Evolutionary conservation across 768 basidiomycete species (phyloP), one percentile per base, ranked within the genome.

Genomic region (Russula sp.): DNA sequence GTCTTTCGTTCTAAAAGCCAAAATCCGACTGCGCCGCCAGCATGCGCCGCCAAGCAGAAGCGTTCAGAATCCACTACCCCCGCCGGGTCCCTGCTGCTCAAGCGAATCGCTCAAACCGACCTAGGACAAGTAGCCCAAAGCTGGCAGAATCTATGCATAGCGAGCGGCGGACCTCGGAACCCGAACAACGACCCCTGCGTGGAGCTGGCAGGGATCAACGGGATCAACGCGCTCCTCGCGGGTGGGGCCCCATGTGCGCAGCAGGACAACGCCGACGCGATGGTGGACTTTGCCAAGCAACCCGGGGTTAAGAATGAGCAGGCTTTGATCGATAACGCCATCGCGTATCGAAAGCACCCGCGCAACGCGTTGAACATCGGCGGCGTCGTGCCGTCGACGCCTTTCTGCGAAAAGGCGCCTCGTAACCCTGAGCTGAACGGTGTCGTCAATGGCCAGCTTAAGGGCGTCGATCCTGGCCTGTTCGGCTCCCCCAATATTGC

Each of bases 401-500:
- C 77, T 22, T 85, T 83, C 75, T 85, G 83, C 72, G 79, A 80
- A 72, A 80, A 74, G 57, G 79, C 28, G 28, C 28, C 28, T 30
- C 28, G 28, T 30, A 30, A 30, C 28, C 28, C 28, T 30, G 28
- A 30, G 28, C 28, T 30, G 28, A 30, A 30, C 28, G 28, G 28
- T 30, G 28, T 30, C 28, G 28, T 30, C 28, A 30, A 30, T 30
- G 28, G 28, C 28, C 28, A 84, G 69, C 81, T 84, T 58, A 77
- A 78, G n/a, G 79, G 77, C 51, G 83, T 84, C 56, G 77, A 83
- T 68, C 81, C 81, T 20, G 74, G 81, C 24, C 54, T 84, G 30
- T 84, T 83, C 72, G 83, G 83, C 64, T 79, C 80, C 65, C 80
- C 81, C 32, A 78, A 76, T 1, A 64, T 71, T 2, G 80, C 80